A percentile compares a stretch with the other conserved stretches of the same genome.
phyloP scores from a whole-genome alignment of 78 protist species.

The Trichosphaerium sp. region DNA sequence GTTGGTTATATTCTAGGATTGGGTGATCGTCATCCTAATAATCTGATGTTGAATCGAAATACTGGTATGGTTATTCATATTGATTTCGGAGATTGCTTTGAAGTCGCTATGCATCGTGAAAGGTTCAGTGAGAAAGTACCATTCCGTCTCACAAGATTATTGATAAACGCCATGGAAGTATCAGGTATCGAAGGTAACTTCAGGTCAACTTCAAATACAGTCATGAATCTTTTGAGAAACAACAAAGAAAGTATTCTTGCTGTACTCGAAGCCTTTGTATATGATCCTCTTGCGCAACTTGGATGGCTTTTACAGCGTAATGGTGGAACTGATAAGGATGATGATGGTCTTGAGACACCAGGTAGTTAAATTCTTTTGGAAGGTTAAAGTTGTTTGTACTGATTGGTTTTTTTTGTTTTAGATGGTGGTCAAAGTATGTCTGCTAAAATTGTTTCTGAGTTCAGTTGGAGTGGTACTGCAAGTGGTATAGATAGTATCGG shows the following conservation, averaged over 20 bases:
- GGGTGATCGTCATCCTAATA: constrained; percentile 87
- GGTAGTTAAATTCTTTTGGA: no score
- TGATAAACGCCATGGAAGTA: constrained; percentile 96
- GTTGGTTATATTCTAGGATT: constrained; percentile 87
- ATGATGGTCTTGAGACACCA: no score
- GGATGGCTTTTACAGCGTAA: no score
- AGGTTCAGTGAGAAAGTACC: constrained; percentile 96
- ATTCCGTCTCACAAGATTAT: constrained; percentile 98
- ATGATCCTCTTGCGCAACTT: constrained; percentile 99
- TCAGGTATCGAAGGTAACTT: constrained; percentile 95
- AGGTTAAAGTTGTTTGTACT: no score
- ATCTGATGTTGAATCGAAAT: constrained; percentile 66
- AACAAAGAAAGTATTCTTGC: constrained; percentile 94
- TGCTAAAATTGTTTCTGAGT: no score
- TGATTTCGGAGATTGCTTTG: constrained; percentile 98
- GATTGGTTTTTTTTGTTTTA: no score
- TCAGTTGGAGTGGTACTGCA: no score
- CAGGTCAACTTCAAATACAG: constrained; percentile 87
- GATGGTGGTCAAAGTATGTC: no score
- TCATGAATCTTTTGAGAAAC: constrained; percentile 87
- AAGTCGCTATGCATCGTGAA: constrained; percentile 79
- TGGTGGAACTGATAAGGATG: no score
- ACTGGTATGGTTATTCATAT: constrained; percentile 92
- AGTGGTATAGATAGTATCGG: no score
- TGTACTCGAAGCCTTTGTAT: constrained; percentile 98